These are phyloP conservation scores for Coemansia asiatica DNA, from an alignment of 192 early-diverging fungal species.

Conservation along the genomic window DNA sequence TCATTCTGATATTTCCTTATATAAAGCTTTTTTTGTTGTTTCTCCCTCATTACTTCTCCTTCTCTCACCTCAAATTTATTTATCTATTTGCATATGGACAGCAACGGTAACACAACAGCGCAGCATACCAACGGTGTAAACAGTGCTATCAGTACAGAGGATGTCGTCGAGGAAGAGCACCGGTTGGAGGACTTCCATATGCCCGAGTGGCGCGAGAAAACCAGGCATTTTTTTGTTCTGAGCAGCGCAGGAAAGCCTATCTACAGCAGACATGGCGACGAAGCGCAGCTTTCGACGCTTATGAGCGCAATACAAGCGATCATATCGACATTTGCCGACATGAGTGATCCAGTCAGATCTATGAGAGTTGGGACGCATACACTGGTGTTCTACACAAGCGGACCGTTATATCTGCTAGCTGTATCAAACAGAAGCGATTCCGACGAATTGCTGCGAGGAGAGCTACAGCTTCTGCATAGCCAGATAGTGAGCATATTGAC, in stretches of 20 bases:
- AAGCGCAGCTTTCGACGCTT: slow-evolving; percentile 78
- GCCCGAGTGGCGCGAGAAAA: slow-evolving; percentile 38
- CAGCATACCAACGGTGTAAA: background rate
- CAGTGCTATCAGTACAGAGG: background rate
- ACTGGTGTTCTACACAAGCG: slow-evolving; percentile 80
- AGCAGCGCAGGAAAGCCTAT: slow-evolving; percentile 94
- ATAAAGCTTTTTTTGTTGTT: background rate
- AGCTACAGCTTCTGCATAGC: slow-evolving; percentile 75
- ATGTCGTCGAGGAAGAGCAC: slow-evolving; percentile 24
- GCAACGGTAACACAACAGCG: background rate
- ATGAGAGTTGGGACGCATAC: slow-evolving; percentile 64
- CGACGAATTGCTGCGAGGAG: slow-evolving; percentile 72
- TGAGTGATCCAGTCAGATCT: slow-evolving; percentile 74
- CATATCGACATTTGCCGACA: slow-evolving; percentile 78
- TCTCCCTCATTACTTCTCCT: background rate
- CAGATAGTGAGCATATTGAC: slow-evolving; percentile 88
- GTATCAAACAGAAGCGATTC: slow-evolving; percentile 80
- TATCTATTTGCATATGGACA: background rate
- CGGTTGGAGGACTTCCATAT: slow-evolving; percentile 44
- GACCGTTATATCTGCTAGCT: slow-evolving; percentile 82
- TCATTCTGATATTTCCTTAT: background rate
- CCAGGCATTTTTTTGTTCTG: slow-evolving; percentile 89
- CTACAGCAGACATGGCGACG: slow-evolving; percentile 90
- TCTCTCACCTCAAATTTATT: background rate
- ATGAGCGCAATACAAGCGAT: slow-evolving; percentile 92